Evolutionary conservation across 192 early-diverging fungal species (phyloP).

Genomic region (Gryganskiella cystojenkinii): DNA sequence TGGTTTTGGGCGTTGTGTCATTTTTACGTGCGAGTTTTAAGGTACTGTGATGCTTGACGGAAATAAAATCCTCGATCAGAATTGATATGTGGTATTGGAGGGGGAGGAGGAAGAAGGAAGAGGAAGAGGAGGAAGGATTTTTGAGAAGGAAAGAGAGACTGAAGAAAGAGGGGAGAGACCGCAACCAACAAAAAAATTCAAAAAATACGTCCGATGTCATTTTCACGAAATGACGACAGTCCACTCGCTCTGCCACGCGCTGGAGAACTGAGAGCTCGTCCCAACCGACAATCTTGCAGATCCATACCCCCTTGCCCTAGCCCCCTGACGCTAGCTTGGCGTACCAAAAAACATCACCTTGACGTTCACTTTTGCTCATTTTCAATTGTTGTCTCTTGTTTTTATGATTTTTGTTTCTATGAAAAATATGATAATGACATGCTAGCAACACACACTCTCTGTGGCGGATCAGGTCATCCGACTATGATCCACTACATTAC

Average conservation of each 20-base stretch:
- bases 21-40: background rate
- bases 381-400: too few relatives aligned
- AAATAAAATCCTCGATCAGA: background rate
- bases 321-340: too few relatives aligned
- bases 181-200: background rate
- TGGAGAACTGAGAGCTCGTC: too few relatives aligned
- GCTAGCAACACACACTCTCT: too few relatives aligned
- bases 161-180: background rate
- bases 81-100: background rate
- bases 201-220: background rate
- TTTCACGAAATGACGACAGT: background rate
- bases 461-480: too few relatives aligned
- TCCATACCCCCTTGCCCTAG: too few relatives aligned
- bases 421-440: background rate
- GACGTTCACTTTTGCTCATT: too few relatives aligned
- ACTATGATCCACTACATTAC: too few relatives aligned
- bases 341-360: too few relatives aligned
- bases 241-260: too few relatives aligned
- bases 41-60: background rate
- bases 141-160: background rate
- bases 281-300: too few relatives aligned
- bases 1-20: constrained; percentile 49
- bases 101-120: background rate
- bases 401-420: background rate
- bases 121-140: background rate